Conservation (phyloP, 1,139 yeast species). For the Entelexis sorbosivorans region DNA sequence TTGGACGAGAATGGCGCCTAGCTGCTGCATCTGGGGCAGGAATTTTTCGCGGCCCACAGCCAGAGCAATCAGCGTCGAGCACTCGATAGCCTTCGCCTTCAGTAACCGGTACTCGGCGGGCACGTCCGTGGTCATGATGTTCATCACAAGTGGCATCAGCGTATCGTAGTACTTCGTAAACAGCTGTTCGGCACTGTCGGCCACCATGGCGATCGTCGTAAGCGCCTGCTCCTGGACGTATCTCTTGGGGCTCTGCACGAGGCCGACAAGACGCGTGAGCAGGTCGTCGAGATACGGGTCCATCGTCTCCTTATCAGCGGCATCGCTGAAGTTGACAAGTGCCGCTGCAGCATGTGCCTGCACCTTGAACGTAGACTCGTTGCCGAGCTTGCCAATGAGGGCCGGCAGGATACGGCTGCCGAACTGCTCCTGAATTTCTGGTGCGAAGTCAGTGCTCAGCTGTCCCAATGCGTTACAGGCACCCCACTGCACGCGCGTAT, state of each 20-base stretch:
- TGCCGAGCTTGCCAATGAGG: slow-evolving; percentile 65
- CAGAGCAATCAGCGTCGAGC: slow-evolving; percentile 83
- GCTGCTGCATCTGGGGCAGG: slow-evolving; percentile 59
- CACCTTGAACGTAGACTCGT: slow-evolving; percentile 69
- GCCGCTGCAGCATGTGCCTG: slow-evolving; percentile 98
- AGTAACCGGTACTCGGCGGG: slow-evolving; percentile 70
- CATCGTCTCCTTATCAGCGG: slow-evolving; percentile 72
- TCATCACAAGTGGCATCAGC: slow-evolving; percentile 77
- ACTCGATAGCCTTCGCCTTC: slow-evolving; percentile 90
- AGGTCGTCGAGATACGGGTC: slow-evolving; percentile 85
- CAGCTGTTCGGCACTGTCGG: slow-evolving; percentile 91
- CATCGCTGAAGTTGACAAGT: slow-evolving; percentile 85
- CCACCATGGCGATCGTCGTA: slow-evolving; percentile 92
- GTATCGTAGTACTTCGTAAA: slow-evolving; percentile 89
- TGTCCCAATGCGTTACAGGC: slow-evolving; percentile 96
- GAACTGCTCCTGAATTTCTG: slow-evolving; percentile 67
- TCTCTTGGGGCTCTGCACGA: slow-evolving; percentile 74
- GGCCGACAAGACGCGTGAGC: slow-evolving; percentile 57
- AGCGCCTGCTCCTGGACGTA: slow-evolving; percentile 96
- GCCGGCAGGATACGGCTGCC: slow-evolving; percentile 79
- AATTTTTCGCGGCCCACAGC: slow-evolving; percentile 96
- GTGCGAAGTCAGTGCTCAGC: slow-evolving; percentile 95
- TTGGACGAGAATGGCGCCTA: slow-evolving; percentile 59
- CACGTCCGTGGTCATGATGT: slow-evolving; percentile 67
- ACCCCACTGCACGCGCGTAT: slow-evolving; percentile 92